Base-by-base conservation (phyloP, 306 rosid genomes). In the Vigna reflexopilosa region DNA sequence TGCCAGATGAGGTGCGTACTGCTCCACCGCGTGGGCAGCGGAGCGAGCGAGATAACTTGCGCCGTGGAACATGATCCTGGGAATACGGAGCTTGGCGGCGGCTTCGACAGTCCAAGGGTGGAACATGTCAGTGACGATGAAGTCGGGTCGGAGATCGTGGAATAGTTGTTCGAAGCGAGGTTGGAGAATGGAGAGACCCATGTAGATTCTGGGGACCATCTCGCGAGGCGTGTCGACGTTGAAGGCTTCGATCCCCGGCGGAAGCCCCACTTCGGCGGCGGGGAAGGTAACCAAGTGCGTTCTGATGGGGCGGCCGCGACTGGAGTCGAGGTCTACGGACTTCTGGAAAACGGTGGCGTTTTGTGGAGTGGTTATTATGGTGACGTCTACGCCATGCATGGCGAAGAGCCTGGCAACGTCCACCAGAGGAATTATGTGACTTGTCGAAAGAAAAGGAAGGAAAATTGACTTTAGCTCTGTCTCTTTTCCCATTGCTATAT, bases 371-470 rank as follows among this genome's bases (percentile, higher is more conserved):
- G 86, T 76, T 70, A 83, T n/a, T 2, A 86, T 75, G 70, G 87
- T 81, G 22, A 81, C 82, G 3, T 77, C 78, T 0, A 83, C 67
- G 40, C 56, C 77, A 22, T 74, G 69, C 2, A 78, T 36, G 16
- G 87, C 84, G 10, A 86, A 86, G 82, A 83, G 69, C 11, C 87
- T 77, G 22, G 86, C 87, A 38, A 76, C 78, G 28, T 86, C 90
- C 0, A 83, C 87, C 4, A 83, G 4, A 5, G 90, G 90, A 15
- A 87, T 84, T 6, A 87, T 82, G 69, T 87, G 90, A 51, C 88
- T 82, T 20, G 85, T 75, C 7, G 88, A 78, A 1, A 76, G 22
- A 40, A 70, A 87, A 5, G 88, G 90, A 64, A 87, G 68, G 70
- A 87, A 84, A 36, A 84, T 63, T 14, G 81, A 42, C 40, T 38